phyloP scores from a whole-genome alignment of 768 basidiomycete species.

The Pleurotus giganteus region DNA sequence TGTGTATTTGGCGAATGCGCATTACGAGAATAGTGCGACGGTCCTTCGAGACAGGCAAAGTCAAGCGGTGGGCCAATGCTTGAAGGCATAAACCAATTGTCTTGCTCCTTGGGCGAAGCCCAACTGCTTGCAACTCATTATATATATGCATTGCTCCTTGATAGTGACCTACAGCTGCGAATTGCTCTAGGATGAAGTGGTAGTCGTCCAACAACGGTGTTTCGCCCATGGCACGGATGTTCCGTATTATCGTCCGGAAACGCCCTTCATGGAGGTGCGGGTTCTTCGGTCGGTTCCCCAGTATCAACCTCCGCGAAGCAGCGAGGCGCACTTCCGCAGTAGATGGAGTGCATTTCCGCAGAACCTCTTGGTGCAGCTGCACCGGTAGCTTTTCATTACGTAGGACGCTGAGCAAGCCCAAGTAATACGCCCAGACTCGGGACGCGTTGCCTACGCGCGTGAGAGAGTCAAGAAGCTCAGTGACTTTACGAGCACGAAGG shows the following conservation, averaged over 20 bases:
- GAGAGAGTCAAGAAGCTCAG: conserved; percentile 31
- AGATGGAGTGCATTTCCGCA: conserved; percentile 61
- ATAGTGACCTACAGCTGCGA: conserved; percentile 73
- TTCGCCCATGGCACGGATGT: conserved; percentile 57
- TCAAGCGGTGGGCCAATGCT: conserved; percentile 66
- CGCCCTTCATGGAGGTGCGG: conserved; percentile 65
- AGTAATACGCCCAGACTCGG: conserved; percentile 65
- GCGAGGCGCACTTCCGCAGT: conserved; percentile 41
- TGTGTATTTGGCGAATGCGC: conserved; percentile 37
- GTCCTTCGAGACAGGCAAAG: conserved; percentile 48
- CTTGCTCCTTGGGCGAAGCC: conserved; percentile 45
- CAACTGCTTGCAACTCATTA: conserved; percentile 48
- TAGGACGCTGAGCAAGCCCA: conserved; percentile 48
- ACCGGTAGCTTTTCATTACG: conserved; percentile 54
- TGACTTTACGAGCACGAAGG: conserved; percentile 14
- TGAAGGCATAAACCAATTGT: conserved; percentile 68
- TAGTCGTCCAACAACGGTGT: conserved; percentile 63
- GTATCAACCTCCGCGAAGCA: conserved; percentile 38
- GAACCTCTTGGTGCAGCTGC: conserved; percentile 65
- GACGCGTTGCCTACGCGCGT: conserved; percentile 36
- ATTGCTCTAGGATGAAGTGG: conserved; percentile 71
- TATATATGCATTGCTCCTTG: conserved; percentile 59
- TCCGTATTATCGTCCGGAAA: conserved; percentile 63
- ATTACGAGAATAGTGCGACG: conserved; percentile 27
- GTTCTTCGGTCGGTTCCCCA: conserved; percentile 29